These are phyloP conservation scores for Ogataea naganishii DNA, from an alignment of 805 yeast species.

Conservation along the genomic window DNA sequence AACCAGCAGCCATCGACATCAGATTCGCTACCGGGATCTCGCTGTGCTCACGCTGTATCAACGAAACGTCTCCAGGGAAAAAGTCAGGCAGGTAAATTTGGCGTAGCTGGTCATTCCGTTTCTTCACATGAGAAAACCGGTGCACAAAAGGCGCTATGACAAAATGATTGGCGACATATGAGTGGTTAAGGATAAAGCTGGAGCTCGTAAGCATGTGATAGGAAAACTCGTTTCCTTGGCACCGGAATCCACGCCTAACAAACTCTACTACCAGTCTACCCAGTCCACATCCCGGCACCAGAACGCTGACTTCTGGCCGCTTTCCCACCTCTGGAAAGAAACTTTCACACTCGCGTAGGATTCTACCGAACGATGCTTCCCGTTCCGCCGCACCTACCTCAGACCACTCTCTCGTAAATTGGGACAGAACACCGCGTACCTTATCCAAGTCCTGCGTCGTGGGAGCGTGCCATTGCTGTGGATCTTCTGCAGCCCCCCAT, in stretches of 20 bases:
- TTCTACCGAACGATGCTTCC: conserved; percentile 25
- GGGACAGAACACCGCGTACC: conserved; percentile 47
- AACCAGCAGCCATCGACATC: conserved; percentile 69
- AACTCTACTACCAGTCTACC: conserved; percentile 52
- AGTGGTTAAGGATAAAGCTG: conserved; percentile 42
- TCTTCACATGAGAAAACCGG: conserved; percentile 34
- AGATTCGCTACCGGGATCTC: conserved; percentile 35
- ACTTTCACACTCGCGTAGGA: conserved; percentile 26
- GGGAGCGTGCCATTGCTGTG: conserved; percentile 33
- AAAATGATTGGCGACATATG: conserved; percentile 29
- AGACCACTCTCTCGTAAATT: conserved; percentile 57
- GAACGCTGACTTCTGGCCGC: conserved; percentile 32
- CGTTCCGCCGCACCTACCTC: conserved; percentile 42
- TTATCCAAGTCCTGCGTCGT: conserved; percentile 41
- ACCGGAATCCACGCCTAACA: conserved; percentile 44
- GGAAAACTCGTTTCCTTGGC: conserved; percentile 63
- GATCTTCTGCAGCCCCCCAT: conserved; percentile 39
- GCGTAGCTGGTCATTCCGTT: conserved; percentile 38
- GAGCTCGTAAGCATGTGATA: conserved; percentile 57
- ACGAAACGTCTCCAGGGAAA: conserved; percentile 31
- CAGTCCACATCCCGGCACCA: conserved; percentile 60
- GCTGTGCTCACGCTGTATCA: conserved; percentile 26
- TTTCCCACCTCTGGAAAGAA: conserved; percentile 27
- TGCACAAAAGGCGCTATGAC: conserved; percentile 49
- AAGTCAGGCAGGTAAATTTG: conserved; percentile 47